Evolutionary conservation across 2,329 filamentous ascomycete species (phyloP), one percentile per base, ranked within the genome.

Genomic region (Coniella vitis): DNA sequence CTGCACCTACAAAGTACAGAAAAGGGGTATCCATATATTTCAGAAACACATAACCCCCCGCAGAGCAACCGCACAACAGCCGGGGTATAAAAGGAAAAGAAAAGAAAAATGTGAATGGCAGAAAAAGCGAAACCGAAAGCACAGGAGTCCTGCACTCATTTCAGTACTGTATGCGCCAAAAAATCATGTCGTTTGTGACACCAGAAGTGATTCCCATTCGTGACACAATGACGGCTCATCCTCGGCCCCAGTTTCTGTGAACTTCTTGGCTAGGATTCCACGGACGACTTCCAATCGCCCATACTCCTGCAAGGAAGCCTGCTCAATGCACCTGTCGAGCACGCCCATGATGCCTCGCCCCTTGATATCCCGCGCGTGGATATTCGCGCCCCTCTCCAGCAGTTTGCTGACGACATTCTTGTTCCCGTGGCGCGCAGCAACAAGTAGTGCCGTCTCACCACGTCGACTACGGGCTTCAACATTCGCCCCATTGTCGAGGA

Each of bases 391-490:
- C 4, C 64, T 56, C n/a, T 69, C 63, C 12, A 73, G 63, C 10
- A 79, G 63, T 7, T 70, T 68, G 12, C 67, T 68, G 22, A 74
- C 61, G 1, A 76, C 76, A 2, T 75, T 66, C 60, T 78, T 79
- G 45, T 73, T 69, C 0, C 77, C 76, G 17, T 71, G 65, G 3
- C 74, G 68, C 2, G 75, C 74, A 0, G 77, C 76, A 8, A 81
- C 58, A 35, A 79, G 73, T 22, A 80, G 64, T 0, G 76, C 70
- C 0, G 77, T 80, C 61, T 81, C 77, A 36, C 76, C 76, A 1
- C 65, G 61, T 3, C 74, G 65, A 57, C 80, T 81, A 22, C 76
- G 72, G 4, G 69, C 71, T 48, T 79, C 65, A 4, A 79, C 54
- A 1, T 68, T 59, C 0, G 74, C 75, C 1, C 73, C 72, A 0